Evolutionary conservation across 495 filamentous ascomycete genomes (phyloP).

Genomic region (Talaromyces adpressus): DNA sequence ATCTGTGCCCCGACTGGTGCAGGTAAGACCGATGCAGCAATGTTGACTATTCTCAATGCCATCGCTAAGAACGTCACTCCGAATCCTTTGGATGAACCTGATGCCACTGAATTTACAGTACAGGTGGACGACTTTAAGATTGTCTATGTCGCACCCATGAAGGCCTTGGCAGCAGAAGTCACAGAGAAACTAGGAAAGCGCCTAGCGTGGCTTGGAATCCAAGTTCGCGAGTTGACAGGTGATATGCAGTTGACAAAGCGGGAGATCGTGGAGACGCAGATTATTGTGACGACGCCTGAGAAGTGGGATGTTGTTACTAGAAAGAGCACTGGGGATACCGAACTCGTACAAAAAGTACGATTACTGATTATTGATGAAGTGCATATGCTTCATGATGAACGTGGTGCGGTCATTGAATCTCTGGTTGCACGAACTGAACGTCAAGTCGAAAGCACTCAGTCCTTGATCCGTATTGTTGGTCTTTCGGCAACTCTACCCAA

Average conservation of each 20-base stretch:
- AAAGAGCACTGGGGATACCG: conserved; percentile 95
- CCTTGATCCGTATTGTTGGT: conserved; percentile 90
- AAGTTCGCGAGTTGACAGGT: conserved; percentile 88
- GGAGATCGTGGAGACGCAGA: conserved; percentile 94
- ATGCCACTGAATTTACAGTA: conserved; percentile 68
- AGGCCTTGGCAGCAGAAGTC: conserved; percentile 93
- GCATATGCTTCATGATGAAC: conserved; percentile 98
- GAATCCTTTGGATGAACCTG: conserved; percentile 65
- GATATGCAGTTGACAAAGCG: conserved; percentile 98
- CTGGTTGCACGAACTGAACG: conserved; percentile 89
- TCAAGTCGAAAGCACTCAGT: conserved; percentile 97
- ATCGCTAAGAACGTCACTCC: conserved; percentile 79
- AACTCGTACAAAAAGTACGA: conserved; percentile 93
- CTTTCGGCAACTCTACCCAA: conserved; percentile 94
- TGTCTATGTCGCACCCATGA: conserved; percentile 88
- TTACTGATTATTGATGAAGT: conserved; percentile 98
- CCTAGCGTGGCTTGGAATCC: conserved; percentile 84
- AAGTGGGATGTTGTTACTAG: conserved; percentile 99
- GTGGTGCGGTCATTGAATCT: conserved; percentile 91
- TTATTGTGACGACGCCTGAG: conserved; percentile 97
- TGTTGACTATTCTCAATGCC: conserved; percentile 87
- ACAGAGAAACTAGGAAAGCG: conserved; percentile 94
- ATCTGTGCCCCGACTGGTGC: conserved; percentile 98
- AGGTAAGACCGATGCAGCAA: conserved; percentile 97
- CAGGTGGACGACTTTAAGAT: conserved; percentile 90